Base-by-base conservation (phyloP, 495 filamentous ascomycete species). In the Xylaria bambusicola region DNA sequence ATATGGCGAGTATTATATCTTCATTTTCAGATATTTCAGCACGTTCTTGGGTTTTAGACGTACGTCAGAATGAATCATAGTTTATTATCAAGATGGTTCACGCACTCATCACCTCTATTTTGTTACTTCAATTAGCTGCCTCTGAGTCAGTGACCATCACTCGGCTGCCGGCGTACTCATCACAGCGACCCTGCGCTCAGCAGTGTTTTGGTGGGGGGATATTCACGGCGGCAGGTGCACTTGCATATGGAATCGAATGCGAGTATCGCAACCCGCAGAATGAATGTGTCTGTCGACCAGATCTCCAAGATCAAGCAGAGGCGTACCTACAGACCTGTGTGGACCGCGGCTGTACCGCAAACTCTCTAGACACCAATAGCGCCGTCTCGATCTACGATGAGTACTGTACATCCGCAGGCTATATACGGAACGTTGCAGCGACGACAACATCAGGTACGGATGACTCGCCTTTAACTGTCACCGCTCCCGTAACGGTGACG, bases 351-450 rank as follows among this genome's bases (percentile, higher is more conserved):
- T 58, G 56, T 20, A 26, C 46, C 17, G 23, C 33, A 18, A 58
- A 58, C 20, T 27, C 56, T 9, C 46, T 52, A 3, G 56, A 58
- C 46, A 52, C 40, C 45, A 52, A 49, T 6, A 58, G 45, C 46
- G 60, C 54, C 31, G 29, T 58, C 2, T 62, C 60, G 0, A 52
- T 62, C 55, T 62, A 62, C 54, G 55, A 59, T 33, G 47, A 15
- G 36, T 62, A 62, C 47, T 62, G 60, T 55, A 62, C 60, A 6
- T 12, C 20, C 40, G 60, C 60, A 2, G 60, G 60, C 38, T 62
- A 29, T 41, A 23, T 45, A 8, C 46, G 46, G 38, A 35, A 13
- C 12, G 33, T 23, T 26, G 23, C 41, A 9, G 36, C 24, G 23
- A 51, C 35, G 10, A 5, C 24, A 33, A 58, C 53, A 7, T 41